Evolutionary conservation across 2,329 filamentous ascomycete species (phyloP).

Genomic region (Colletotrichum australisinense): DNA sequence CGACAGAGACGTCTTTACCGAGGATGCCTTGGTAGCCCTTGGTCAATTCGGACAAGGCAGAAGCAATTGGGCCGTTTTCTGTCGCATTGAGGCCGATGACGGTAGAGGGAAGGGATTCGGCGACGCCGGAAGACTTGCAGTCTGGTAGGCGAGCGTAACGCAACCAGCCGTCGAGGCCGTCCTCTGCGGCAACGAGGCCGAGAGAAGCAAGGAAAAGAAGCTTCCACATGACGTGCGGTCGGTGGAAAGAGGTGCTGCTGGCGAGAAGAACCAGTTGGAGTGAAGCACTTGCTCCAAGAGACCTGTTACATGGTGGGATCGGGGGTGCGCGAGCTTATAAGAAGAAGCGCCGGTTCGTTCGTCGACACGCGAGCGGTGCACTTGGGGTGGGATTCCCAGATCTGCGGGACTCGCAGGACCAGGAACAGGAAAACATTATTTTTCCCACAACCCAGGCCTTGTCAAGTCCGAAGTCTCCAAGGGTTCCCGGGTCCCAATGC

Average conservation of each 20-base stretch:
- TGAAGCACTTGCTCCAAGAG: slow-evolving; percentile 21
- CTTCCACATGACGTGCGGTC: slow-evolving; percentile 40
- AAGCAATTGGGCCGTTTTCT: slow-evolving; percentile 65
- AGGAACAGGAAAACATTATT: not conserved
- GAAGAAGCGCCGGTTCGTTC: not conserved
- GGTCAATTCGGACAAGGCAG: slow-evolving; percentile 69
- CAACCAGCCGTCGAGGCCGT: slow-evolving; percentile 72
- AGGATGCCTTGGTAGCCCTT: slow-evolving; percentile 69
- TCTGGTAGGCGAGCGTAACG: slow-evolving; percentile 67
- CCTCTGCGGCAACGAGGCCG: slow-evolving; percentile 63
- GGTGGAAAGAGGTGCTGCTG: slow-evolving; percentile 6
- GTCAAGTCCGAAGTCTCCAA: not conserved
- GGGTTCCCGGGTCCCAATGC: not conserved
- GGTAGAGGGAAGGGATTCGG: slow-evolving; percentile 54
- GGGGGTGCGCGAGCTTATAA: slow-evolving; percentile 17
- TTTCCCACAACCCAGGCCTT: not conserved
- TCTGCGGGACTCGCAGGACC: slow-evolving; percentile 15
- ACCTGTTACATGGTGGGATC: not conserved
- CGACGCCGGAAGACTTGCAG: slow-evolving; percentile 43
- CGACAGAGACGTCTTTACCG: slow-evolving; percentile 55
- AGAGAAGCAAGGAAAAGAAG: slow-evolving; percentile 42
- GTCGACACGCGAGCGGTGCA: not conserved
- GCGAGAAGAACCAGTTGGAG: slow-evolving; percentile 4
- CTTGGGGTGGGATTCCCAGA: slow-evolving; percentile 2
- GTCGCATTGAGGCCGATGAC: slow-evolving; percentile 67